A percentile compares a stretch with the other conserved stretches of the same genome.
Conservation (phyloP, 805 yeast species). For the Scheffersomyces amazonensis region DNA sequence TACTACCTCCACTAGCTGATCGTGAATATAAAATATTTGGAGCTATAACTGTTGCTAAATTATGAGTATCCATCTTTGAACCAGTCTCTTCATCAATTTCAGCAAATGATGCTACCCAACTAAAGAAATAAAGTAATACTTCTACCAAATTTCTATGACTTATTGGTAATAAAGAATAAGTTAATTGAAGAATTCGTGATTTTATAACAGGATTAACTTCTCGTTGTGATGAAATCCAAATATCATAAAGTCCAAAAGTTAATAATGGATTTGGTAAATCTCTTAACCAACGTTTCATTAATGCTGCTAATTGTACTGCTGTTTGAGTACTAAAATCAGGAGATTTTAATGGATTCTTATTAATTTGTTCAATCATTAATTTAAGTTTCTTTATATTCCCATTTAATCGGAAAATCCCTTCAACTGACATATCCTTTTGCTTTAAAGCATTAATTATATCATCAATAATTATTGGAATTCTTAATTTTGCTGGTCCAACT, state of each 20-base stretch:
- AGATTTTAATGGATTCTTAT: constrained; percentile 64
- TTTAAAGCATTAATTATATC: constrained; percentile 80
- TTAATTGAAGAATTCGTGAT: constrained; percentile 56
- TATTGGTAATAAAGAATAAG: constrained; percentile 76
- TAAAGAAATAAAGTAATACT: constrained; percentile 78
- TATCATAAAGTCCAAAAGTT: constrained; percentile 68
- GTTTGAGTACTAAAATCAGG: constrained; percentile 74
- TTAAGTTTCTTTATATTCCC: constrained; percentile 87
- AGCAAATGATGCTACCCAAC: constrained; percentile 95
- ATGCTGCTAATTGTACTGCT: constrained; percentile 90
- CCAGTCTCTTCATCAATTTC: constrained; percentile 82
- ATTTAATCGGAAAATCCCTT: constrained; percentile 93
- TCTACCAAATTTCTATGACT: constrained; percentile 82
- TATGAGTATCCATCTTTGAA: constrained; percentile 94
- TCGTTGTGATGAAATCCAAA: constrained; percentile 71
- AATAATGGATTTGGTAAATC: constrained; percentile 91
- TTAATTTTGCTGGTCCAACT: constrained; percentile 74
- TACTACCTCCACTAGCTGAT: constrained; percentile 21
- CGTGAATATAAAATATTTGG: constrained; percentile 80
- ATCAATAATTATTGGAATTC: constrained; percentile 83
- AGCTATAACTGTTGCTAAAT: constrained; percentile 90
- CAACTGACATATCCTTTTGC: constrained; percentile 91
- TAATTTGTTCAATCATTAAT: constrained; percentile 70
- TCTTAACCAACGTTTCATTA: constrained; percentile 85
- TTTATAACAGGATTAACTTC: constrained; percentile 46